Base-by-base conservation (phyloP, 352 stramenopile genomes). In the Phytophthora pini region DNA sequence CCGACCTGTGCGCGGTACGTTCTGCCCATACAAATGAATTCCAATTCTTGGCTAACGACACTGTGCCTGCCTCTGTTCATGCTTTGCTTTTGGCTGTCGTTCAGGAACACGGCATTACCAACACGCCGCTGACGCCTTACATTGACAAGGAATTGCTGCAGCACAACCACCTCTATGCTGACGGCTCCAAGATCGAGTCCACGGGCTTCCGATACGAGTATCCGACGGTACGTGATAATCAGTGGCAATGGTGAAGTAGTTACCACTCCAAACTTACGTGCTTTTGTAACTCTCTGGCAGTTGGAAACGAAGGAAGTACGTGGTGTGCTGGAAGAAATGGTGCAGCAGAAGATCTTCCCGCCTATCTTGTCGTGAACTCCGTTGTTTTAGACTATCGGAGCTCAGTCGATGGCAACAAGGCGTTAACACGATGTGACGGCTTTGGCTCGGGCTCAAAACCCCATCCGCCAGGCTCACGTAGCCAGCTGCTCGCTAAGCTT, bases 131-230 rank as follows among this genome's bases (percentile, higher is more conserved):
- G 58, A 92, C 84, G 49, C 88, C 88, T 26, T 95, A 94, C 80
- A 94, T 95, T 52, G 88, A 95, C 72, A 93, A 93, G 72, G 88
- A 95, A 67, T 61, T 95, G 65, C 65, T 95, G 50, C 79, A 89
- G 61, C 86, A 93, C 66, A 94, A 94, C 67, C 88, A 94, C 46
- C 67, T 95, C 12, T 94, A 89, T 66, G 73, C 75, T 8, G 72
- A 93, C 51, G 86, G 88, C 54, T 82, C 79, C 12, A 92, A 89
- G 70, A 90, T 96, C 61, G 84, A 94, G 54, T 62, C 70, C 34
- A 93, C 78, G 7, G 86, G 88, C 27, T 96, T 96, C 57, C 52
- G 61, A 62, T 95, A 95, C 72, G 61, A 76, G 47, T 77, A 90
- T 61, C 84, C 84, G n/a, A 79, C 61, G 61, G 84, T 93, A 68